Base-by-base conservation (phyloP, 2,329 filamentous ascomycete species). In the Fulvia fulva region DNA sequence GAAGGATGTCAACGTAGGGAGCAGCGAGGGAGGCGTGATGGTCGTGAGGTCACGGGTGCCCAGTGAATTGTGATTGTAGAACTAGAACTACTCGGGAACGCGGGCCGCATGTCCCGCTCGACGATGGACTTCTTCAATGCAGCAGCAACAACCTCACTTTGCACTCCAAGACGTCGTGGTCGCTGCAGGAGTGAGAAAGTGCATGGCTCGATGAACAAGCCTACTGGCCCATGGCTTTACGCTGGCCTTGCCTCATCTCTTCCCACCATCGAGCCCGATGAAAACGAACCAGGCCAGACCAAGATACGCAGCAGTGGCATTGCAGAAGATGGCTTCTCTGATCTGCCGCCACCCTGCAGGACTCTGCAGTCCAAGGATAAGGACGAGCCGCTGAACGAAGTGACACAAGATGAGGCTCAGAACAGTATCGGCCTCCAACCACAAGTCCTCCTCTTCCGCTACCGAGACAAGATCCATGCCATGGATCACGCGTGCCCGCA, bases 401-500 rank as follows among this genome's bases (percentile, higher is more conserved):
- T 73, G 73, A 44, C 70, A 71, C 56, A 59, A 11, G 72, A 77
- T 53, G 71, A 63, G 19, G 70, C 73, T 2, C 70, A 72, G 26
- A 75, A 67, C 11, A 73, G 63, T 0, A 55, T 65, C 32, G 61
- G 61, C 37, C 51, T 61, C 50, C 77, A 77, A 78, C 87, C 56
- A 1, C 86, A 89, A 66, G 83, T 89, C 0, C 76, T 89, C 19
- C 78, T 89, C 0, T 89, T 88, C 61, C 79, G 79, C 63, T 87
- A 87, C 65, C 81, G 79, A 53, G 83, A 81, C 2, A 84, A 81
- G 59, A 77, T 89, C n/a, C 81, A 88, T 65, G 87, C 87, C 0
- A 75, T 89, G 22, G 85, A 89, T 58, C 86, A 89, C 75, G 86
- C 88, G 77, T 90, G 87, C 58, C 87, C 87, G 1, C 87, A 90